phyloP scores from a whole-genome alignment of 306 rosid genomes.

The Trifolium subterraneum region DNA sequence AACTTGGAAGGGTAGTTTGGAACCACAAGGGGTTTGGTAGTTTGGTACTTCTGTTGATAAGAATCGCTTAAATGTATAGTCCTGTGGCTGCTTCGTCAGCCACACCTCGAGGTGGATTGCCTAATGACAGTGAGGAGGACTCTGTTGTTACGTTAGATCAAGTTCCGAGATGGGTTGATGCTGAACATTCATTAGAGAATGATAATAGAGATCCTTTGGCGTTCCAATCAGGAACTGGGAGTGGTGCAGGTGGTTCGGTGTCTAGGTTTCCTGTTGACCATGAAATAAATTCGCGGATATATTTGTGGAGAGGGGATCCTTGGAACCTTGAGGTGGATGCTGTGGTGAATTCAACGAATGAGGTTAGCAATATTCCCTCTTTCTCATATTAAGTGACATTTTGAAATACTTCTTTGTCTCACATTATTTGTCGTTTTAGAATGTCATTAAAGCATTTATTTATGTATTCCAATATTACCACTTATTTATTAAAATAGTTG shows the following conservation, averaged over 20 bases:
- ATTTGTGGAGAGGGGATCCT: constrained; percentile 94
- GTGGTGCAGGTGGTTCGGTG: constrained; percentile 53
- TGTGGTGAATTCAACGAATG: constrained; percentile 94
- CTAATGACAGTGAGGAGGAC: constrained; percentile 72
- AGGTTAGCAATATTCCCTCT: constrained; percentile 54
- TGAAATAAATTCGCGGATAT: constrained; percentile 82
- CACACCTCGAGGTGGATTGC: constrained; percentile 62
- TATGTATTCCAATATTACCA: not conserved
- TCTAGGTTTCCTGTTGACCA: constrained; percentile 87
- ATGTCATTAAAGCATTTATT: not conserved
- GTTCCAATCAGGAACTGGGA: constrained; percentile 52
- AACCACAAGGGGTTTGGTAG: constrained; percentile 24
- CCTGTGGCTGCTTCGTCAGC: constrained; percentile 65
- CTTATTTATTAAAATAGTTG: not conserved
- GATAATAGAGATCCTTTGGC: constrained; percentile 81
- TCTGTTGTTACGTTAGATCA: constrained; percentile 82
- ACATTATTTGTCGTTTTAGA: not conserved
- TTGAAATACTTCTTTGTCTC: not conserved
- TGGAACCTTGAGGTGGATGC: constrained; percentile 99
- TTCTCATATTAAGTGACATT: not conserved
- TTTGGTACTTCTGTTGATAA: constrained; percentile 42
- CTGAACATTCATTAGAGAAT: constrained; percentile 67
- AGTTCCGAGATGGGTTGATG: constrained; percentile 94
- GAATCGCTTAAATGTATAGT: constrained; percentile 66
- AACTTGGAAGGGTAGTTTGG: constrained; percentile 33